A percentile compares a stretch with the other conserved stretches of the same genome.
phyloP scores from a whole-genome alignment of 2,329 filamentous ascomycete species.

The Trichoderma hamatum region DNA sequence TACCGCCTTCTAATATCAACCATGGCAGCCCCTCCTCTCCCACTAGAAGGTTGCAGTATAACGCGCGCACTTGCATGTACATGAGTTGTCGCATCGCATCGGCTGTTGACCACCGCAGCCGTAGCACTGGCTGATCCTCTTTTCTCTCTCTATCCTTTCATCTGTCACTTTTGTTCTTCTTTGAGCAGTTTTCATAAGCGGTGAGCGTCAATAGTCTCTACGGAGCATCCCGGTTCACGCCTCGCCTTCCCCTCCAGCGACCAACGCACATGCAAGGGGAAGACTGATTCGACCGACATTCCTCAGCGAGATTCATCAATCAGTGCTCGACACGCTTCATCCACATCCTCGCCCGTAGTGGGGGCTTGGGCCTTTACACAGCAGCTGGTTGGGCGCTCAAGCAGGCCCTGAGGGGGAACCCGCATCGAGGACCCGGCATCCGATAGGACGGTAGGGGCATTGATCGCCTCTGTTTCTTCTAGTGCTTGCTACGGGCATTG shows the following conservation, averaged over 20 bases:
- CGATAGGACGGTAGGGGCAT: slow-evolving; percentile 17
- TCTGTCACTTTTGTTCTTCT: background rate
- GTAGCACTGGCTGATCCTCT: background rate
- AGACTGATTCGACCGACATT: slow-evolving; percentile 17
- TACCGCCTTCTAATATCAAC: slow-evolving; percentile 10
- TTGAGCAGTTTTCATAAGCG: background rate
- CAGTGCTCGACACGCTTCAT: slow-evolving; percentile 25
- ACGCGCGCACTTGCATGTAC: slow-evolving; percentile 22
- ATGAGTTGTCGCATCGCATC: slow-evolving; percentile 21
- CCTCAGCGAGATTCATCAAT: slow-evolving; percentile 21
- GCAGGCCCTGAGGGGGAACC: background rate
- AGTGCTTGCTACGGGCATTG: background rate
- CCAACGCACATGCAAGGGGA: slow-evolving; percentile 24
- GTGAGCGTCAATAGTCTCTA: slow-evolving; percentile 7
- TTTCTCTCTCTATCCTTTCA: background rate
- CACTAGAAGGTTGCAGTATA: background rate
- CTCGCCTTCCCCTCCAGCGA: background rate
- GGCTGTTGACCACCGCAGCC: background rate
- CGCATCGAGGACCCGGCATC: slow-evolving; percentile 15
- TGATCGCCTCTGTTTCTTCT: slow-evolving; percentile 14
- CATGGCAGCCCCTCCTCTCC: background rate
- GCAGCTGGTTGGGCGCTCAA: slow-evolving; percentile 23
- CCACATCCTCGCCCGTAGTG: slow-evolving; percentile 5
- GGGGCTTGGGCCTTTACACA: slow-evolving; percentile 19
- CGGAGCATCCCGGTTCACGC: slow-evolving; percentile 19